Conservation (phyloP, 495 filamentous ascomycete species). For the Penicillium ochrochloron region DNA sequence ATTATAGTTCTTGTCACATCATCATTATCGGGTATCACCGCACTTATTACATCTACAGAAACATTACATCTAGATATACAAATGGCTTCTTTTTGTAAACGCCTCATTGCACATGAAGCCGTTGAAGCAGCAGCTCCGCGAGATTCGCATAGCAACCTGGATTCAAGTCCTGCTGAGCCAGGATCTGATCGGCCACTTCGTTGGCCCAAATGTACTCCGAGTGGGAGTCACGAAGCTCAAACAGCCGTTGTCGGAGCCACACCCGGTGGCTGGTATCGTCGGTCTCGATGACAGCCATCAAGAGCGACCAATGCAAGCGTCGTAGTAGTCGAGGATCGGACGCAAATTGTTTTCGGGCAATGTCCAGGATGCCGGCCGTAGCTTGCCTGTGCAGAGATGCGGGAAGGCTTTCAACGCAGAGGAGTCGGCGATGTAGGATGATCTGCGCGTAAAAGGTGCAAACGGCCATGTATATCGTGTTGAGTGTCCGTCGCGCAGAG, state of each 20-base stretch:
- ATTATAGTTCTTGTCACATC: background rate
- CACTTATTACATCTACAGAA: slow-evolving; percentile 14
- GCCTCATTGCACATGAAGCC: slow-evolving; percentile 27
- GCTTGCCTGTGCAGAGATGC: slow-evolving; percentile 39
- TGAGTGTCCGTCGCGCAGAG: slow-evolving; percentile 45
- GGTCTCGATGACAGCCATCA: slow-evolving; percentile 53
- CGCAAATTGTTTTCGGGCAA: slow-evolving; percentile 44
- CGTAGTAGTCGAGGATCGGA: slow-evolving; percentile 41
- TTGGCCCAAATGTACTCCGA: slow-evolving; percentile 44
- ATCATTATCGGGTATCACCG: background rate
- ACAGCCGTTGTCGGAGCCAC: slow-evolving; percentile 46
- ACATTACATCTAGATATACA: slow-evolving; percentile 32
- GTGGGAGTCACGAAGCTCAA: slow-evolving; percentile 37
- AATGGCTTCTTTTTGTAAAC: background rate
- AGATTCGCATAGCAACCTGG: slow-evolving; percentile 38
- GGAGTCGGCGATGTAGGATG: slow-evolving; percentile 48
- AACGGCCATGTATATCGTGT: slow-evolving; percentile 55
- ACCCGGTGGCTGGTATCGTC: slow-evolving; percentile 39
- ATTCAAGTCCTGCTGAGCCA: slow-evolving; percentile 37
- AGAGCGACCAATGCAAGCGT: slow-evolving; percentile 50
- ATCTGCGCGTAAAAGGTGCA: slow-evolving; percentile 49
- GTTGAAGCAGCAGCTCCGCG: slow-evolving; percentile 37
- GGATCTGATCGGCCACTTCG: slow-evolving; percentile 39
- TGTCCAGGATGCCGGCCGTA: slow-evolving; percentile 42
- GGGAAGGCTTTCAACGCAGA: slow-evolving; percentile 30